These are phyloP conservation scores for Dipteronia sinensis DNA, from an alignment of 345 rosid genomes.

Conservation along the genomic window DNA sequence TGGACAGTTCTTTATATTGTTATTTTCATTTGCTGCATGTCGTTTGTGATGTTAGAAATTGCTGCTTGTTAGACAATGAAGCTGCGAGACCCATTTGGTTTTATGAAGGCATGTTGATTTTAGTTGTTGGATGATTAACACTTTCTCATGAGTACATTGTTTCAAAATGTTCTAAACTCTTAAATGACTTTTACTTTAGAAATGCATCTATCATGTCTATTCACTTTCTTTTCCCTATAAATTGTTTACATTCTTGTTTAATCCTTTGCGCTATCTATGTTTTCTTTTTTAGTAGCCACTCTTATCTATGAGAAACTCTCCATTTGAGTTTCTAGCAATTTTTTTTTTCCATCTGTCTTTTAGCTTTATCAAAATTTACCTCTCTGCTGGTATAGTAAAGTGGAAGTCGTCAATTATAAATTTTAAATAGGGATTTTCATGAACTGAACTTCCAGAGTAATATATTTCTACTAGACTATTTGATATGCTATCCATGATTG, in stretches of 20 bases:
- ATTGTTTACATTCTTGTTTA: background rate
- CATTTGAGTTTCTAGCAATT: background rate
- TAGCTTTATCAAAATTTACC: background rate
- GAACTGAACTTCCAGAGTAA: background rate
- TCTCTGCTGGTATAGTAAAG: background rate
- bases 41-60: background rate
- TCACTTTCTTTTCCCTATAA: background rate
- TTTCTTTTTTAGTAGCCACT: background rate
- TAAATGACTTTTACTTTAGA: no score
- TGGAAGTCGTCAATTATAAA: background rate
- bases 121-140: background rate
- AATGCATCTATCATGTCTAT: no score
- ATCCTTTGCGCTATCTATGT: background rate
- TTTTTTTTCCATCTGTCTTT: background rate
- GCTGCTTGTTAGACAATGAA: background rate
- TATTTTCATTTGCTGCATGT: background rate
- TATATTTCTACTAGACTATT: background rate
- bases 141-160: background rate
- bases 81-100: background rate
- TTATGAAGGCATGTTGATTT: background rate
- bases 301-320: background rate
- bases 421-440: background rate
- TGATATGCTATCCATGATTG: background rate
- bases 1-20: background rate
- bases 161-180: background rate